Evolutionary conservation across 306 rosid genomes (phyloP).

Genomic region (Glycine tomentella): DNA sequence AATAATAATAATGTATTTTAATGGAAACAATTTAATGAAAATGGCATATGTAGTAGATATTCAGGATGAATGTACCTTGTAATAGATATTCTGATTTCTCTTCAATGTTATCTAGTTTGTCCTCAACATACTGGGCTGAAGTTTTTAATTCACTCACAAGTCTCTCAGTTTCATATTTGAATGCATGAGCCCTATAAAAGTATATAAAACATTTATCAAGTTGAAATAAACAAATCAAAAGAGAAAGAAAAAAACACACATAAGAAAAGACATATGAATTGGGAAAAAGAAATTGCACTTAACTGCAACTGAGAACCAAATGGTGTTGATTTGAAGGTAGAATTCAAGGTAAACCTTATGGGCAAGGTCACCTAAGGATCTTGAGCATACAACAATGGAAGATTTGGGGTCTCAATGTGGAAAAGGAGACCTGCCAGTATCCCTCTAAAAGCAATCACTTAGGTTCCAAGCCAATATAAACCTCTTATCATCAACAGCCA

Average conservation of each 20-base stretch:
- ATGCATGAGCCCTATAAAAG: constrained; percentile 64
- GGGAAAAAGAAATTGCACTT: constrained; percentile 45
- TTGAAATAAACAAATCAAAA: neutral
- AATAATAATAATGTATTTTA: no score
- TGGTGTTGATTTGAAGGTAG: constrained; percentile 84
- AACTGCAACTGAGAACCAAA: constrained; percentile 89
- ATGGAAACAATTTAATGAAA: no score
- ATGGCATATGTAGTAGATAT: no score
- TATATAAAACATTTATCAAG: constrained; percentile 12
- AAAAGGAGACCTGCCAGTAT: constrained; percentile 71
- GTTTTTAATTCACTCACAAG: constrained; percentile 81
- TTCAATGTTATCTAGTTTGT: constrained; percentile 64
- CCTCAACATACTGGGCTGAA: constrained; percentile 75
- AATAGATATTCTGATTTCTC: constrained; percentile 62
- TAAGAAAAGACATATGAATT: neutral
- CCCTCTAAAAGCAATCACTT: constrained; percentile 90
- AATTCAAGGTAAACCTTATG: constrained; percentile 81
- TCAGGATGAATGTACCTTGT: no score
- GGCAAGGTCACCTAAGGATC: constrained; percentile 59
- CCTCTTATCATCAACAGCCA: constrained; percentile 68
- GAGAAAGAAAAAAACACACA: neutral
- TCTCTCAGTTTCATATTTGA: constrained; percentile 79
- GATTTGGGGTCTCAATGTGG: constrained; percentile 70
- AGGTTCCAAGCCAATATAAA: constrained; percentile 90
- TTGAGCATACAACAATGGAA: constrained; percentile 59